Evolutionary conservation across 257 asterid genomes (phyloP).

Genomic region (Echites panduratus): DNA sequence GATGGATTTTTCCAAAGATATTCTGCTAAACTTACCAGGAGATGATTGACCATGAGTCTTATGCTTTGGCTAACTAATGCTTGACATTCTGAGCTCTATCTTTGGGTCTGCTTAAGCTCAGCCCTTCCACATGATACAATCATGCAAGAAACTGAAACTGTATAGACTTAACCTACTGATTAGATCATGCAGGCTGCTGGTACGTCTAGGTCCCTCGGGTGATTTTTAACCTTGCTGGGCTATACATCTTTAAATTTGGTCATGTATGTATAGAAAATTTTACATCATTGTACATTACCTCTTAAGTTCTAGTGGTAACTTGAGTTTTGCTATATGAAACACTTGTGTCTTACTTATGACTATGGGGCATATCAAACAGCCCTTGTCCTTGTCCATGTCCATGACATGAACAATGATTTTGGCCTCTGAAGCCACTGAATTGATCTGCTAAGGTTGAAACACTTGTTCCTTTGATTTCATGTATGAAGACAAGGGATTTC

Average conservation of each 20-base stretch:
- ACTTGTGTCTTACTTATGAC: background rate
- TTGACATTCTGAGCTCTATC: background rate
- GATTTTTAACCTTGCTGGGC: conserved; percentile 2
- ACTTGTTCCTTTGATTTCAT: no score
- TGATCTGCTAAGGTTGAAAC: background rate
- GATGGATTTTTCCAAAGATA: background rate
- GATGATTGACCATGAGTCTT: background rate
- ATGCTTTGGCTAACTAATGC: background rate
- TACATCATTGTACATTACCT: background rate
- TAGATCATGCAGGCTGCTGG: background rate
- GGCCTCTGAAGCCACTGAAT: background rate
- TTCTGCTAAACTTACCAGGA: background rate
- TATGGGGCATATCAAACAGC: background rate
- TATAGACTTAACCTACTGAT: conserved; percentile 7
- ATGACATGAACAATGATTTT: background rate
- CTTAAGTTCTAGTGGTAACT: background rate
- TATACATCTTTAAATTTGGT: background rate
- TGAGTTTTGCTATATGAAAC: background rate
- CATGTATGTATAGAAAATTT: background rate
- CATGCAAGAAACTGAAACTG: background rate
- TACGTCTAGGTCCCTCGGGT: background rate
- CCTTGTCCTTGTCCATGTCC: background rate
- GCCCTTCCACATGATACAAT: background rate
- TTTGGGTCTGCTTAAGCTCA: background rate
- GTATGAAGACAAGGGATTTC: background rate